These are phyloP conservation scores for Pilatotrama ljubarskyi DNA, from an alignment of 768 basidiomycete species.

Conservation along the genomic window DNA sequence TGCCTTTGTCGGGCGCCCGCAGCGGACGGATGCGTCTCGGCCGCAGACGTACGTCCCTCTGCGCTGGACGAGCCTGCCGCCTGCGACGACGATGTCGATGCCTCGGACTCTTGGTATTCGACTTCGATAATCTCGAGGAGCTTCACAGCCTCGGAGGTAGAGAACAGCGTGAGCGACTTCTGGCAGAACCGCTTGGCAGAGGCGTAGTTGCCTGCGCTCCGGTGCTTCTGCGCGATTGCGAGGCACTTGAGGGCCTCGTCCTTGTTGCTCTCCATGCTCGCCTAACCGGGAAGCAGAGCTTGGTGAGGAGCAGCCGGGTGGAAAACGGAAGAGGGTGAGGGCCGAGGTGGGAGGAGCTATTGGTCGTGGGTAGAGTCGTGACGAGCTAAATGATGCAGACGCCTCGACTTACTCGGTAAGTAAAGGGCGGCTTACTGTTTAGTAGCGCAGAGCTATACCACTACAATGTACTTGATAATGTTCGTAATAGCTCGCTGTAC, in stretches of 20 bases:
- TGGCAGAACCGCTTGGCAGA: constrained; percentile 87
- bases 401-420: neutral
- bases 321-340: constrained; percentile 39
- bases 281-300: constrained; percentile 41
- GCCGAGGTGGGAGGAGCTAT: neutral
- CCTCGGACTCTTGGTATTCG: constrained; percentile 41
- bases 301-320: constrained; percentile 67
- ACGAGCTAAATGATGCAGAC: neutral
- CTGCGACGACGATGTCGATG: constrained; percentile 38
- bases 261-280: constrained; percentile 79
- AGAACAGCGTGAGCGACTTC: constrained; percentile 83
- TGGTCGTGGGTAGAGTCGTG: constrained; percentile 14
- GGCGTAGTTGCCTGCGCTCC: constrained; percentile 65
- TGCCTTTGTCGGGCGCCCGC: constrained; percentile 68
- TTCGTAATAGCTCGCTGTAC: no score
- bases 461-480: no score
- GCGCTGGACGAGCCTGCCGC: constrained; percentile 32
- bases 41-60: constrained; percentile 43
- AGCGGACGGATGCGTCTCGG: constrained; percentile 76
- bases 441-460: neutral
- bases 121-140: constrained; percentile 68
- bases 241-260: constrained; percentile 88
- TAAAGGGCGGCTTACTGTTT: no score
- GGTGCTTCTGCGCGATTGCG: constrained; percentile 73
- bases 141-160: constrained; percentile 71